Evolutionary conservation across 2,329 filamentous ascomycete genomes (phyloP).

Genomic region (Alternaria sp.): DNA sequence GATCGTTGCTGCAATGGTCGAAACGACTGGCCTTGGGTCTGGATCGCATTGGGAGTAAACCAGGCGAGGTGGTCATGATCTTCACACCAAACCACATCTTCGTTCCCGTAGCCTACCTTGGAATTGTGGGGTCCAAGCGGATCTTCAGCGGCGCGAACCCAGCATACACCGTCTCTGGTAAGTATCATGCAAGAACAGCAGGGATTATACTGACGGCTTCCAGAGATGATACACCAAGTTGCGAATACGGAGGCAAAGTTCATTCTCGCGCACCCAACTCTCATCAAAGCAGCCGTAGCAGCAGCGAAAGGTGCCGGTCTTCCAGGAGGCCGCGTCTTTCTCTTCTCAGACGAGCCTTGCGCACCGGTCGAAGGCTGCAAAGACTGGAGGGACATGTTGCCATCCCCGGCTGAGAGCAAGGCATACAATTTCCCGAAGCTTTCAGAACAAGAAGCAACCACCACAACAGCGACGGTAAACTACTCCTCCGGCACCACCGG

Average conservation of each 20-base stretch:
- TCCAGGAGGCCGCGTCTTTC: conserved; percentile 37
- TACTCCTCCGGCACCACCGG: conserved; percentile 61
- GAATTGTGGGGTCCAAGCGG: conserved; percentile 58
- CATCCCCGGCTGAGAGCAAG: conserved; percentile 34
- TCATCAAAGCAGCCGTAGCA: conserved; percentile 33
- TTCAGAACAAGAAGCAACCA: conserved; percentile 31
- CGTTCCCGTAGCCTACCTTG: conserved; percentile 59
- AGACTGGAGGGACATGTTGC: conserved; percentile 43
- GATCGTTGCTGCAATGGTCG: conserved; percentile 56
- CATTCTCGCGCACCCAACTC: conserved; percentile 40
- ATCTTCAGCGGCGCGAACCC: conserved; percentile 63
- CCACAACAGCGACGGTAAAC: conserved; percentile 55
- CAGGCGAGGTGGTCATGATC: conserved; percentile 59
- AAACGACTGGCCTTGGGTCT: conserved; percentile 57
- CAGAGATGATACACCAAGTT: conserved; percentile 46
- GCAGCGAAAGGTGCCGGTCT: conserved; percentile 39
- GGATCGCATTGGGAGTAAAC: conserved; percentile 52
- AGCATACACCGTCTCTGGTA: conserved; percentile 57
- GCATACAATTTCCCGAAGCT: conserved; percentile 34
- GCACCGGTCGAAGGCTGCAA: conserved; percentile 28
- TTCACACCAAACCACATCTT: conserved; percentile 62
- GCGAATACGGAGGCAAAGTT: conserved; percentile 41
- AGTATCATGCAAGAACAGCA: conserved; percentile 9
- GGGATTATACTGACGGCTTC: conserved; percentile 4
- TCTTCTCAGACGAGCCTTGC: conserved; percentile 41